A percentile compares a stretch with the other conserved stretches of the same genome.
Conservation (phyloP, 345 rosid genomes). For the Eucalyptus marginata region DNA sequence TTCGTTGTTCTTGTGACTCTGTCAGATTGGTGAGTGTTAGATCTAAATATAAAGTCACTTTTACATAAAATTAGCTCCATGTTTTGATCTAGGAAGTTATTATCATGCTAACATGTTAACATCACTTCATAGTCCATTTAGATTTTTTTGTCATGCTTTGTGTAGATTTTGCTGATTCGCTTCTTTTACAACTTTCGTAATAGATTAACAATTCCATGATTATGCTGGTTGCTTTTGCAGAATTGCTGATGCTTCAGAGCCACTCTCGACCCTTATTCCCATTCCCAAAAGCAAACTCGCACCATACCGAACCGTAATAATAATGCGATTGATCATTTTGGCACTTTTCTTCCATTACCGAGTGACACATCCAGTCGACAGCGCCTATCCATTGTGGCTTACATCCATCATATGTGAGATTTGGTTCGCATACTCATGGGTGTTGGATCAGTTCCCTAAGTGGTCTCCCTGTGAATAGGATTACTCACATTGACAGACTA, state of each 20-base stretch:
- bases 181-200: no score
- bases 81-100: neutral
- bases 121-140: neutral
- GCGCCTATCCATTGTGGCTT: constrained; percentile 78
- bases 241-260: constrained; percentile 42
- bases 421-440: constrained; percentile 99
- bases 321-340: constrained; percentile 68
- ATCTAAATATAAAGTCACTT: neutral
- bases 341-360: constrained; percentile 93
- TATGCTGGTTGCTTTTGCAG: constrained; percentile 19
- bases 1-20: neutral
- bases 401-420: constrained; percentile 98
- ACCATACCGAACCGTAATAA: constrained; percentile 70
- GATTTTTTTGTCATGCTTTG: neutral
- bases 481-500: constrained; percentile 53
- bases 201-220: neutral
- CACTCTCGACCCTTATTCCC: constrained; percentile 63
- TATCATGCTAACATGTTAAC: neutral
- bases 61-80: neutral
- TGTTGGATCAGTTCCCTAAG: constrained; percentile 98
- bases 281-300: constrained; percentile 52
- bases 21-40: neutral
- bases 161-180: neutral
- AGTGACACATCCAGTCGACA: constrained; percentile 83
- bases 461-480: constrained; percentile 87